Conservation (phyloP, 2,329 filamentous ascomycete genomes). For the Chalara sp. region DNA sequence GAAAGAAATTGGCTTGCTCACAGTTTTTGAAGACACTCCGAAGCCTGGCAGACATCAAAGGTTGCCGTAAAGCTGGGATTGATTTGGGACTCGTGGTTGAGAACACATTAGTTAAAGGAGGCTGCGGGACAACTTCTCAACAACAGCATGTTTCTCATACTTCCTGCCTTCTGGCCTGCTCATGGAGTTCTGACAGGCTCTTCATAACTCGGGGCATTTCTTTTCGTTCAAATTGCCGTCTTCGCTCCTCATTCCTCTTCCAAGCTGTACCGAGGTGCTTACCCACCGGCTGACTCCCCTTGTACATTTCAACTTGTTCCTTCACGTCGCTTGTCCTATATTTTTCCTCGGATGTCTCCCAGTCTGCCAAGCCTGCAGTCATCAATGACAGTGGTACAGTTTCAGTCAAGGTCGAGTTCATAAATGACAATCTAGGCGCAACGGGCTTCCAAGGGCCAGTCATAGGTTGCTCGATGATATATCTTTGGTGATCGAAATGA, state of each 20-base stretch:
- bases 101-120: neutral
- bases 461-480: conserved; percentile 19
- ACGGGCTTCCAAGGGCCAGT: conserved; percentile 22
- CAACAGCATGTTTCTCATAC: too few relatives aligned
- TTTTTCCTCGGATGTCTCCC: conserved; percentile 20
- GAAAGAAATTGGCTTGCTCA: neutral
- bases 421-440: conserved; percentile 8
- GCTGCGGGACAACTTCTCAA: too few relatives aligned
- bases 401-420: conserved; percentile 17
- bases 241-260: too few relatives aligned
- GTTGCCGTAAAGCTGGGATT: neutral
- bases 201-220: neutral
- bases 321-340: conserved; percentile 1
- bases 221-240: neutral
- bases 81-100: neutral
- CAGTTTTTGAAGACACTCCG: too few relatives aligned
- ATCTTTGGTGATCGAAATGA: conserved; percentile 12
- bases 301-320: neutral
- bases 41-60: neutral
- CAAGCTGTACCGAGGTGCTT: neutral
- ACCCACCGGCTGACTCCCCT: neutral
- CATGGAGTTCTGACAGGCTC: neutral
- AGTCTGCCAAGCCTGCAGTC: conserved; percentile 22
- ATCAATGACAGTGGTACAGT: conserved; percentile 12
- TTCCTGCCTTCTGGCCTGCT: neutral